These are phyloP conservation scores for Dactylellina cionopaga DNA, from an alignment of 2,329 filamentous ascomycete genomes.

Conservation along the genomic window DNA sequence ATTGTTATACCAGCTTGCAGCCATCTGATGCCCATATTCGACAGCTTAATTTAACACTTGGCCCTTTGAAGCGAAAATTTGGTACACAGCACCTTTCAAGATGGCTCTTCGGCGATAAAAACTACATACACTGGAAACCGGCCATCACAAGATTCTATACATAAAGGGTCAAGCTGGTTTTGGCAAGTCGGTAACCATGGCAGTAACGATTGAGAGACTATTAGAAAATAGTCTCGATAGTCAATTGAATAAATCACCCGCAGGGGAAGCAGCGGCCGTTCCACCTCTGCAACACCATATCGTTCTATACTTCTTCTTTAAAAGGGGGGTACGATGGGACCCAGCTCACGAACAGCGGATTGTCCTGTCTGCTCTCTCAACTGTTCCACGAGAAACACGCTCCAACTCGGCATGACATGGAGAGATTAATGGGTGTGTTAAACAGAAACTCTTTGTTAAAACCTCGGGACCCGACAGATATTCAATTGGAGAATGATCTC, in stretches of 20 bases:
- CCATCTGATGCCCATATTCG: conserved; percentile 19
- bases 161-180: conserved; percentile 35
- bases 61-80: conserved; percentile 15
- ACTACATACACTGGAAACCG: conserved; percentile 19
- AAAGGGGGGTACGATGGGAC: conserved; percentile 37
- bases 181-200: conserved; percentile 37
- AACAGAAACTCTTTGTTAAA: background rate
- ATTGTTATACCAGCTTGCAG: background rate
- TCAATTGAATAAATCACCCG: background rate
- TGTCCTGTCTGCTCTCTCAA: conserved; percentile 21
- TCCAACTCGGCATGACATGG: conserved; percentile 10
- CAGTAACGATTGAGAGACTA: conserved; percentile 17
- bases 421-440: conserved; percentile 1
- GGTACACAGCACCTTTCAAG: conserved; percentile 19
- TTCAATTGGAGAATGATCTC: no score
- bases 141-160: conserved; percentile 33
- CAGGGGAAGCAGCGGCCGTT: no score
- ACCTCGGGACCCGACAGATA: background rate
- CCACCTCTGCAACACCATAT: background rate
- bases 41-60: conserved; percentile 21
- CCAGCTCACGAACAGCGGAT: conserved; percentile 12
- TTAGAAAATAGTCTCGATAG: background rate
- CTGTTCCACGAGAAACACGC: conserved; percentile 10
- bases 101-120: conserved; percentile 32
- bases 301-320: conserved; percentile 47